Evolutionary conservation across 139 green algal genomes (phyloP).

Genomic region (Deuterostichococcus epilithicus): DNA sequence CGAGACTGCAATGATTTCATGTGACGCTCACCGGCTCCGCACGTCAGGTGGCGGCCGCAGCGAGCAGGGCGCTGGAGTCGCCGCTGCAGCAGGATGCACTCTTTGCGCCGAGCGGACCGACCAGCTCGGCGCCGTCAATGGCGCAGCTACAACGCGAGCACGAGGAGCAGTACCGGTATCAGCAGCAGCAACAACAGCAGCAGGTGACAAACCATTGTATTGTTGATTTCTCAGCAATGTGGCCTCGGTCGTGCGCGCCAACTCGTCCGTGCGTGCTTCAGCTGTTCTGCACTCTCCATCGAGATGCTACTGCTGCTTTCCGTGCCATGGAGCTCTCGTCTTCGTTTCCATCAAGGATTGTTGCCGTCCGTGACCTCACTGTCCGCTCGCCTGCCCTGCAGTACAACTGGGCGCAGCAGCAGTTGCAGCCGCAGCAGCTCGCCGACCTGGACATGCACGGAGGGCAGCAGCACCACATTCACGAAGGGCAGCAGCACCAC

Average conservation of each 20-base stretch:
- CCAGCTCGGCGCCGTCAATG: neutral
- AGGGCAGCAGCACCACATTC: neutral
- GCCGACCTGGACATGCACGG: no score
- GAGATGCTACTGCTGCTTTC: no score
- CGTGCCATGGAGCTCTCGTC: no score
- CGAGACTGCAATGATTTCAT: no score
- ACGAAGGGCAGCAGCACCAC: neutral
- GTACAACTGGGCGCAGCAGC: neutral
- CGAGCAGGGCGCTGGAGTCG: neutral
- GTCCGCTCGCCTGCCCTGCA: no score
- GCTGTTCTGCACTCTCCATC: no score
- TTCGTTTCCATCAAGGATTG: no score
- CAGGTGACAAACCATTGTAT: neutral
- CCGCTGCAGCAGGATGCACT: neutral
- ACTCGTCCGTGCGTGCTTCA: no score
- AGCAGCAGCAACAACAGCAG: neutral
- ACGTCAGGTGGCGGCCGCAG: neutral
- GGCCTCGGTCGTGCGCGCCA: no score
- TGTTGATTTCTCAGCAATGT: neutral
- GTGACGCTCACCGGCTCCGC: no score
- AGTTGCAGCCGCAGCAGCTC: neutral
- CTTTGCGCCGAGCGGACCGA: neutral
- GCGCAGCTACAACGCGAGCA: neutral
- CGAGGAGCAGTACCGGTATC: constrained; percentile 7
- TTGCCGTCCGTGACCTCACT: no score